Evolutionary conservation across 108 stramenopile genomes (phyloP).

Genomic region (Skeletonema tropicum): DNA sequence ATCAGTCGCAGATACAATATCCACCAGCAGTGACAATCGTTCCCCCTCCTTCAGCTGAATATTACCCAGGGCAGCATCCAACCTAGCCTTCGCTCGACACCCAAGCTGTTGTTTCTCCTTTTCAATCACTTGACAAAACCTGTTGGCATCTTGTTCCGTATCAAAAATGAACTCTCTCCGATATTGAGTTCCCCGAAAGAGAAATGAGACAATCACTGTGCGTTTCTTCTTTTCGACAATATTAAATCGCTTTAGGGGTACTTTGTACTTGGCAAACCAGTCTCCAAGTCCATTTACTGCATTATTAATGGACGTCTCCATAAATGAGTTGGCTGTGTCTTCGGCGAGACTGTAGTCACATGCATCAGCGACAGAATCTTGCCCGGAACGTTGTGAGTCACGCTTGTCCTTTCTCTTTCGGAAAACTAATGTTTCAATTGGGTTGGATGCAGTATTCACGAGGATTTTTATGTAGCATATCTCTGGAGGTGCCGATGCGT

Average conservation of each 20-base stretch:
- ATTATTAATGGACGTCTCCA: neutral
- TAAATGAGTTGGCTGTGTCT: constrained; percentile 21
- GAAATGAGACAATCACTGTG: constrained; percentile 33
- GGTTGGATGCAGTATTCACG: neutral
- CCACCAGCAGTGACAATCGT: constrained; percentile 54
- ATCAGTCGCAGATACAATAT: constrained; percentile 71
- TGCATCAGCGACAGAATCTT: neutral
- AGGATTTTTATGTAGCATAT: neutral
- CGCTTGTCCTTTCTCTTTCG: neutral
- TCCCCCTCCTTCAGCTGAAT: constrained; percentile 56
- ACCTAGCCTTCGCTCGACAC: constrained; percentile 34
- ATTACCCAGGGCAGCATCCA: constrained; percentile 51
- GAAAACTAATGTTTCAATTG: neutral
- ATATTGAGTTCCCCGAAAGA: constrained; percentile 34
- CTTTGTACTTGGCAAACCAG: constrained; percentile 66
- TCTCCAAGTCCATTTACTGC: constrained; percentile 19
- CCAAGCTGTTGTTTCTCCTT: constrained; percentile 52
- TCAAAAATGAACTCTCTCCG: constrained; percentile 70
- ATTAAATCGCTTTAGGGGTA: constrained; percentile 49
- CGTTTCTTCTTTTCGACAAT: constrained; percentile 42
- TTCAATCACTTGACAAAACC: constrained; percentile 51
- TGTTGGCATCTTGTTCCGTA: constrained; percentile 45
- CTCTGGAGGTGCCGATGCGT: neutral
- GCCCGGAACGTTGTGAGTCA: neutral
- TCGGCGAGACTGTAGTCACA: constrained; percentile 16